Conservation (phyloP, 768 basidiomycete genomes). For the Macrolepiota fuliginosa region DNA sequence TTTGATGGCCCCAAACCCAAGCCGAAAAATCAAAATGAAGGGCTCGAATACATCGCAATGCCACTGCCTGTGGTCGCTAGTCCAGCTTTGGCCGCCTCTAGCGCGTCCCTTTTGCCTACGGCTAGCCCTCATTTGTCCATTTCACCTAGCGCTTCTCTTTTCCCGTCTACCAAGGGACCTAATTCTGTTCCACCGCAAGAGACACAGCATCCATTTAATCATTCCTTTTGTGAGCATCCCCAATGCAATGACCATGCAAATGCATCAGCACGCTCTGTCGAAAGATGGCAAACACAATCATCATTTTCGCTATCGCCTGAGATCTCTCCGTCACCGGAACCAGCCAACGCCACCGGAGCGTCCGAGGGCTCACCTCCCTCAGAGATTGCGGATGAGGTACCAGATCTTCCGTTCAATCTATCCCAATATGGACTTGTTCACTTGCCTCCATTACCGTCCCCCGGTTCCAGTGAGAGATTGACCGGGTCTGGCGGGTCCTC, state of each 20-base stretch:
- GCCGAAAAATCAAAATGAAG: conserved; percentile 17
- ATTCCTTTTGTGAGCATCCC: not conserved
- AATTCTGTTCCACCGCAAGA: conserved; percentile 9
- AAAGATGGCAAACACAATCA: not conserved
- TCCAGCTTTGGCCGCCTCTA: conserved; percentile 12
- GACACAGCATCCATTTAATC: conserved; percentile 1
- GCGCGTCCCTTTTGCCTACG: conserved; percentile 15
- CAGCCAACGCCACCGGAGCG: not conserved
- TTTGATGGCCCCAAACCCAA: conserved; percentile 3
- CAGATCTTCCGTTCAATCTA: conserved; percentile 31
- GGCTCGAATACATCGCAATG: not conserved
- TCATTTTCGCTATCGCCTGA: not conserved
- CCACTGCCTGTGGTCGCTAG: conserved; percentile 16
- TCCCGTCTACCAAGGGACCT: not conserved
- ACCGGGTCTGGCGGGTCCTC: not conserved
- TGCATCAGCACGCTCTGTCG: not conserved
- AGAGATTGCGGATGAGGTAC: conserved; percentile 11
- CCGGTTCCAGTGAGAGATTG: conserved; percentile 4
- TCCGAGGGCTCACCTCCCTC: conserved; percentile 13
- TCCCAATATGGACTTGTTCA: conserved; percentile 42
- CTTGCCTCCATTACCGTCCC: conserved; percentile 31
- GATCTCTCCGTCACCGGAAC: not conserved
- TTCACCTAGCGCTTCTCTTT: not conserved
- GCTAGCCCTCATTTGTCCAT: conserved; percentile 10
- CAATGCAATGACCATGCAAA: not conserved